phyloP scores from a whole-genome alignment of 371 early-diverging fungal species.

The Mortierella polycephala region DNA sequence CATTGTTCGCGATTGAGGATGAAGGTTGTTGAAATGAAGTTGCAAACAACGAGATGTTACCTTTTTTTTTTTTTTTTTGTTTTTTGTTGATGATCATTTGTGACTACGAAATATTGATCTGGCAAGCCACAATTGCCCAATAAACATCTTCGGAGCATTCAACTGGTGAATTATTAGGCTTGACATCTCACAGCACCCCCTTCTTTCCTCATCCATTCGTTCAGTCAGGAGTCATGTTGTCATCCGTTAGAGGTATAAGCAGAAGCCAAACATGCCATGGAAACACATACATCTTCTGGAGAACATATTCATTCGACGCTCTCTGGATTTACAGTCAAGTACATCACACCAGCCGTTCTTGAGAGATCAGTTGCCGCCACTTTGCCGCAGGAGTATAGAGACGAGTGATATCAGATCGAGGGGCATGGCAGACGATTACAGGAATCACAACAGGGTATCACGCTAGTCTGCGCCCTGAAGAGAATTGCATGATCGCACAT shows the following conservation, averaged over 20 bases:
- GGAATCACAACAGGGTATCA: too few species aligned
- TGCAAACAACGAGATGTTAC: neutral
- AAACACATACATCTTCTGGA: neutral
- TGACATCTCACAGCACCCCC: neutral
- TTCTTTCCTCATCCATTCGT: too few species aligned
- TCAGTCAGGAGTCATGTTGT: slow-evolving; percentile 9
- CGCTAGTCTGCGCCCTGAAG: too few species aligned
- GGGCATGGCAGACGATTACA: too few species aligned
- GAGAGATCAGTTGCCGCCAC: too few species aligned
- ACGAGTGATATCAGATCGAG: too few species aligned
- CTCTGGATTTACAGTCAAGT: too few species aligned
- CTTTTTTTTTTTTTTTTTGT: neutral
- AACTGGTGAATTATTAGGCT: neutral
- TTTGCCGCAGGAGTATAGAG: too few species aligned
- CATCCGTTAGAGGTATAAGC: slow-evolving; percentile 24
- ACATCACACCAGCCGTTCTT: too few species aligned
- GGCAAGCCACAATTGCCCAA: neutral
- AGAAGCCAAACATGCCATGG: neutral
- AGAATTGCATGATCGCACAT: too few species aligned
- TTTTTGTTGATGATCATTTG: neutral
- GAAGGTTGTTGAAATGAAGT: neutral
- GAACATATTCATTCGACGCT: too few species aligned
- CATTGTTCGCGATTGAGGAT: slow-evolving; percentile 4
- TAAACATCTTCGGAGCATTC: neutral
- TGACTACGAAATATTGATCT: neutral